These are phyloP conservation scores for Corchorus olitorius DNA, from an alignment of 345 rosid genomes.

Conservation along the genomic window DNA sequence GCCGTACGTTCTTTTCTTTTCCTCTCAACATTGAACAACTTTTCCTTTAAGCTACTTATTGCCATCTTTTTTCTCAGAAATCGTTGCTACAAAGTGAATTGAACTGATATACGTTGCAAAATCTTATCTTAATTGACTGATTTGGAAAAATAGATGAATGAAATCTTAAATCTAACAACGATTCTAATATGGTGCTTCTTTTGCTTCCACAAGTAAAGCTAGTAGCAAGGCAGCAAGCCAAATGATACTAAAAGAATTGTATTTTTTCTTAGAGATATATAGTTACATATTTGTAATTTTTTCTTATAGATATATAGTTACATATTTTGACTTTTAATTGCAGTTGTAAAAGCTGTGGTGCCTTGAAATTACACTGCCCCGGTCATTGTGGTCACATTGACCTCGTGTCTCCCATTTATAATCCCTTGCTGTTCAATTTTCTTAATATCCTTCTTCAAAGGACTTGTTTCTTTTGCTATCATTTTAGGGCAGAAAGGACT, in stretches of 20 bases:
- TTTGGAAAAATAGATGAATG: neutral
- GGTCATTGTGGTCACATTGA: conserved; percentile 96
- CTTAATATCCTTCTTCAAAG: conserved; percentile 59
- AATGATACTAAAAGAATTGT: neutral
- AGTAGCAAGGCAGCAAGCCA: neutral
- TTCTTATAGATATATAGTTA: neutral
- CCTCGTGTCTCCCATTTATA: conserved; percentile 63
- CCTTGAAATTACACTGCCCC: conserved; percentile 56
- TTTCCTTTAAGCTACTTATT: neutral
- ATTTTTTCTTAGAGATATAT: neutral
- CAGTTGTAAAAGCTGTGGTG: conserved; percentile 88
- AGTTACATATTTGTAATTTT: neutral
- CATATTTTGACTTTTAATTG: conserved; percentile 30
- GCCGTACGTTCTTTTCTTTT: conserved; percentile 34
- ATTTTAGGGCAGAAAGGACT: conserved; percentile 41
- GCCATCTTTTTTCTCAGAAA: neutral
- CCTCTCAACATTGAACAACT: neutral
- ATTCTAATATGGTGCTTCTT: neutral
- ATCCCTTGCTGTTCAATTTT: conserved; percentile 73
- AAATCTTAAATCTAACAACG: neutral
- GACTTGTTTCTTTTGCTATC: conserved; percentile 69
- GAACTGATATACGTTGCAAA: neutral
- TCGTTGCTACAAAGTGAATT: neutral
- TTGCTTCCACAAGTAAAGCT: neutral
- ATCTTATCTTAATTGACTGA: neutral